Percentiles rank a stretch among this genome's conserved stretches.
Conservation (phyloP, 345 rosid species). For the Eucalyptus curtisii region DNA sequence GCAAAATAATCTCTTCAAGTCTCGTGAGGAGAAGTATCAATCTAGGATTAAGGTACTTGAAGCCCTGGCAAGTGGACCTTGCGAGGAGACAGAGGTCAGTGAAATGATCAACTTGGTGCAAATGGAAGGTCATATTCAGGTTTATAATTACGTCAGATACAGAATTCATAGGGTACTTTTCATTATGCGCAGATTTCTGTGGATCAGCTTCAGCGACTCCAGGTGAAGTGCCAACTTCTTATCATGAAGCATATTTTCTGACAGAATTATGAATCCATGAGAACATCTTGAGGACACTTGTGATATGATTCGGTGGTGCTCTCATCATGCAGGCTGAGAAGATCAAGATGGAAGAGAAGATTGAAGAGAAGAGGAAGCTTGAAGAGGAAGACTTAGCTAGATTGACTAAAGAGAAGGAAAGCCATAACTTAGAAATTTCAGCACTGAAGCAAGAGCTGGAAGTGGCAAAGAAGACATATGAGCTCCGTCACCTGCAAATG, state of each 20-base stretch:
- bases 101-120: not conserved
- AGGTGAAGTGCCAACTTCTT: slow-evolving; percentile 11
- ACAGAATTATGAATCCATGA: not conserved
- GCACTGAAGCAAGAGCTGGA: not conserved
- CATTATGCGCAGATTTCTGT: slow-evolving; percentile 24
- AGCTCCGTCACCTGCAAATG: slow-evolving; percentile 23
- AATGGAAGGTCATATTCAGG: not conserved
- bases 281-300: not conserved
- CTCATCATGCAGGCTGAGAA: slow-evolving; percentile 25
- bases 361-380: slow-evolving; percentile 29
- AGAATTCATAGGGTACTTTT: not conserved
- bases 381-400: slow-evolving; percentile 26
- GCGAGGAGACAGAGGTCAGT: slow-evolving; percentile 58
- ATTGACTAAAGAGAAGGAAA: slow-evolving; percentile 20
- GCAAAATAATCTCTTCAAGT: slow-evolving; percentile 89
- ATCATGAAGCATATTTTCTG: not conserved
- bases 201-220: slow-evolving; percentile 42
- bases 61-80: slow-evolving; percentile 67
- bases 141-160: not conserved
- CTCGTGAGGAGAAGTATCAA: slow-evolving; percentile 83
- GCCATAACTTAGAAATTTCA: slow-evolving; percentile 1
- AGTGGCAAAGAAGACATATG: slow-evolving; percentile 23
- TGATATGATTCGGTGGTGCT: not conserved
- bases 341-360: slow-evolving; percentile 29
- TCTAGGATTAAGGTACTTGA: slow-evolving; percentile 84